phyloP scores from a whole-genome alignment of 495 filamentous ascomycete species.

The Parachaetomium inaequale region DNA sequence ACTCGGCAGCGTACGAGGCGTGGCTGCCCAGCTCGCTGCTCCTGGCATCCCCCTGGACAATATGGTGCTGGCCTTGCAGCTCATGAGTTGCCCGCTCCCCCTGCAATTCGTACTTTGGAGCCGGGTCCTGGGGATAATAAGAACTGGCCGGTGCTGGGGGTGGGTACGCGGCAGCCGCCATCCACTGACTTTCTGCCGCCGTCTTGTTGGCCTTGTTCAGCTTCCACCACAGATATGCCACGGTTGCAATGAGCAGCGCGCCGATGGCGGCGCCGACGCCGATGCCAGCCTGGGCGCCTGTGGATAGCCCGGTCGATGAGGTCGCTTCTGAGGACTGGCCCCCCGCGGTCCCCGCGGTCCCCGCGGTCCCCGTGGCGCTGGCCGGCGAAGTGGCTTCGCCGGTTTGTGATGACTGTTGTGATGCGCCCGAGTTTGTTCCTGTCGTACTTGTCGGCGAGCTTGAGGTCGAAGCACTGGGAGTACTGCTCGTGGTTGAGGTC shows the following conservation, averaged over 20 bases:
- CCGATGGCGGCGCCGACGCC: not conserved
- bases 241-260: not conserved
- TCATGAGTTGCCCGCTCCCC: not conserved
- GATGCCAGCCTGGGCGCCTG: not conserved
- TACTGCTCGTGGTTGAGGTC: not conserved
- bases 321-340: not conserved
- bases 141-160: not conserved
- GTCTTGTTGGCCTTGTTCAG: not conserved
- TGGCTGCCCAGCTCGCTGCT: not conserved
- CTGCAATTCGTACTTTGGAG: not conserved
- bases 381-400: too few species aligned
- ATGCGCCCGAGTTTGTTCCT: not conserved
- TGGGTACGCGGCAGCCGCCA: not conserved
- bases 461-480: not conserved
- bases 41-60: not conserved
- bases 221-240: conserved; percentile 2
- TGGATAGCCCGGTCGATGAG: not conserved
- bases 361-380: too few species aligned
- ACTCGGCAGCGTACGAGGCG: not conserved
- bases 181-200: not conserved
- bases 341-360: too few species aligned
- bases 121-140: not conserved
- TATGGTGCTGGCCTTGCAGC: not conserved
- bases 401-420: too few species aligned
- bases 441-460: not conserved